Conservation (phyloP, 768 basidiomycete species). For the Coprinopsis marcescibilis region DNA sequence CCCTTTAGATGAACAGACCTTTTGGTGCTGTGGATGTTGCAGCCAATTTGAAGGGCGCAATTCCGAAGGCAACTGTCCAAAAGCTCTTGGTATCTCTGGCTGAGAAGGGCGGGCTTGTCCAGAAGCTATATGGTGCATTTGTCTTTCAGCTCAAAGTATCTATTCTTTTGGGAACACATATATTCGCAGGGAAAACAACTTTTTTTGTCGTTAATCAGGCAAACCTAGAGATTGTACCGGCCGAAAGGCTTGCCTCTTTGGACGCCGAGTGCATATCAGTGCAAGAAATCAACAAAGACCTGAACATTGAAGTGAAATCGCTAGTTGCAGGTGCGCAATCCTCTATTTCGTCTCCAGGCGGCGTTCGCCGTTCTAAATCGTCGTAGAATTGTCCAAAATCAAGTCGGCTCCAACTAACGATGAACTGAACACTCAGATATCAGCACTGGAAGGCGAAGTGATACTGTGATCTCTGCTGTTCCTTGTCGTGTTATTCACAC, state of each 20-base stretch:
- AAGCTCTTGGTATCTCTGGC: constrained; percentile 79
- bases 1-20: constrained; percentile 80
- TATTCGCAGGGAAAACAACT: constrained; percentile 63
- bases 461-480: background rate
- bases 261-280: constrained; percentile 51
- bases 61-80: constrained; percentile 78
- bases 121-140: constrained; percentile 73
- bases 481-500: constrained; percentile 8
- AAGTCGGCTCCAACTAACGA: constrained; percentile 64
- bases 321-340: constrained; percentile 35
- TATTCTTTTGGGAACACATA: constrained; percentile 11
- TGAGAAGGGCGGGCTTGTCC: constrained; percentile 77
- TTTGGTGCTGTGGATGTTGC: constrained; percentile 90
- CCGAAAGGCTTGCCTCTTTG: constrained; percentile 54
- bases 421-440: constrained; percentile 54
- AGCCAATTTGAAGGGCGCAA: constrained; percentile 85
- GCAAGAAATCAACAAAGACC: constrained; percentile 53
- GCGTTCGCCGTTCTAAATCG: constrained; percentile 12
- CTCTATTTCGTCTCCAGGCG: background rate
- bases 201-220: constrained; percentile 86
- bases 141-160: constrained; percentile 3
- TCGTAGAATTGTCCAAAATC: constrained; percentile 57
- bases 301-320: constrained; percentile 46
- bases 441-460: constrained; percentile 49
- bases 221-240: constrained; percentile 57